These are phyloP conservation scores for Metschnikowia orientalis DNA, from an alignment of 805 yeast species.

Conservation along the genomic window DNA sequence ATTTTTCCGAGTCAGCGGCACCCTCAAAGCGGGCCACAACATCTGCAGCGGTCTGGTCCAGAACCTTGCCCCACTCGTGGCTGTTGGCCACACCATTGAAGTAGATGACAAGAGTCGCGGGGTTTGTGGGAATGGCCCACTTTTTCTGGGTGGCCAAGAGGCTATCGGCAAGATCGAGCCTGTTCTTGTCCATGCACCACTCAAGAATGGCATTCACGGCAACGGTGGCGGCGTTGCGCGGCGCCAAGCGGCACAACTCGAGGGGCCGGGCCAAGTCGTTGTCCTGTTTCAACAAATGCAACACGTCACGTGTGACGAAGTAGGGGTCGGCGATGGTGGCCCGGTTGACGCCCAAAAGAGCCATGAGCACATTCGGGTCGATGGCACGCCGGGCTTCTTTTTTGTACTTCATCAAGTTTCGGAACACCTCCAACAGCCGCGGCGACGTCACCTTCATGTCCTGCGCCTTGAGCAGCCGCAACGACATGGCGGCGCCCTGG, in stretches of 20 bases:
- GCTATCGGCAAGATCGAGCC: constrained; percentile 46
- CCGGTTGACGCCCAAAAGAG: constrained; percentile 56
- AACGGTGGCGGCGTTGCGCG: constrained; percentile 45
- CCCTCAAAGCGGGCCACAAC: constrained; percentile 23
- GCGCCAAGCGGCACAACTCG: constrained; percentile 45
- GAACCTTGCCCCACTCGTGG: constrained; percentile 31
- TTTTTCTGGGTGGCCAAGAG: constrained; percentile 54
- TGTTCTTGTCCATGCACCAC: constrained; percentile 42
- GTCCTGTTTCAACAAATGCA: constrained; percentile 46
- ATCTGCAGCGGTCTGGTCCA: constrained; percentile 18
- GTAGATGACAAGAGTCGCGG: constrained; percentile 35
- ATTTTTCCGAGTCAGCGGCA: constrained; percentile 1
- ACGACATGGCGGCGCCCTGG: constrained; percentile 22
- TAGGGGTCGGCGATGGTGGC: constrained; percentile 56
- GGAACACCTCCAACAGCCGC: constrained; percentile 24
- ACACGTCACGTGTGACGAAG: constrained; percentile 50
- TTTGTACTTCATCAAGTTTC: constrained; percentile 26
- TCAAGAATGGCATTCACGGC: constrained; percentile 61
- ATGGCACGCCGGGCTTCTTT: constrained; percentile 20
- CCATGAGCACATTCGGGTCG: constrained; percentile 47
- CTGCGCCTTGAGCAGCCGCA: constrained; percentile 21
- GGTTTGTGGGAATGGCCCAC: constrained; percentile 54
- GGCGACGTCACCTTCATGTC: constrained; percentile 23
- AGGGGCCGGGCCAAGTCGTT: constrained; percentile 50
- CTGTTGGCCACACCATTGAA: constrained; percentile 34